Percentiles rank a stretch among this genome's conserved stretches.
Conservation (phyloP, 768 basidiomycete genomes). For the Mycena alexandri region DNA sequence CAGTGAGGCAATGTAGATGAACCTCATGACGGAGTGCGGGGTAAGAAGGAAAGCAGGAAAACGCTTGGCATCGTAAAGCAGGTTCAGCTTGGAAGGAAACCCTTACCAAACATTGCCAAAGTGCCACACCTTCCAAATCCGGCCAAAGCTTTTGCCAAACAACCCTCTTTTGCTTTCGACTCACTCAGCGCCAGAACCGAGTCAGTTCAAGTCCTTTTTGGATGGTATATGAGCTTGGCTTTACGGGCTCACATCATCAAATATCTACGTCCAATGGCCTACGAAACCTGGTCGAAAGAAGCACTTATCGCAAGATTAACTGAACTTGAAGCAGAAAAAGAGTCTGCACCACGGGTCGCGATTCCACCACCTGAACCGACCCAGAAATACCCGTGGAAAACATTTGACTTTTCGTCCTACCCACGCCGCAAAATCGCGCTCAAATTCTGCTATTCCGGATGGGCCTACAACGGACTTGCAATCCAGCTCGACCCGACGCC, state of each 20-base stretch:
- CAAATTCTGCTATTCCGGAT: constrained; percentile 93
- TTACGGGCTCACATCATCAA: constrained; percentile 10
- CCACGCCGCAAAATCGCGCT: constrained; percentile 92
- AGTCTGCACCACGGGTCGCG: constrained; percentile 31
- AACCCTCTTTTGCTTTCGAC: neutral
- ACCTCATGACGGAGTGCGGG: constrained; percentile 13
- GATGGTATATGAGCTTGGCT: constrained; percentile 26
- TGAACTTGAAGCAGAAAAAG: constrained; percentile 61
- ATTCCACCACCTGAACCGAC: constrained; percentile 40
- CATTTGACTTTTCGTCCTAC: constrained; percentile 76
- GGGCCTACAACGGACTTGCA: constrained; percentile 92
- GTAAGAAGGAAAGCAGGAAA: neutral
- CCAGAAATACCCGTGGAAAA: constrained; percentile 44
- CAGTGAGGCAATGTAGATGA: constrained; percentile 6
- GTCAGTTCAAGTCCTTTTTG: neutral
- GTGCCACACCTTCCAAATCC: too few species aligned
- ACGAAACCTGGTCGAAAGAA: constrained; percentile 73
- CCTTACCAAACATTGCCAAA: neutral
- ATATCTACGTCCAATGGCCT: constrained; percentile 48
- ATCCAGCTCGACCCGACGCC: constrained; percentile 79
- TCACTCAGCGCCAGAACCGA: constrained; percentile 10
- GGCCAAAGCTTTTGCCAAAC: too few species aligned
- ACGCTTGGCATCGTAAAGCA: constrained; percentile 5
- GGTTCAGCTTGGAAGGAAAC: neutral
- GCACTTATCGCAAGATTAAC: constrained; percentile 76